These are phyloP conservation scores for Penicillium sp. DNA, from an alignment of 2,329 filamentous ascomycete genomes.

Conservation along the genomic window DNA sequence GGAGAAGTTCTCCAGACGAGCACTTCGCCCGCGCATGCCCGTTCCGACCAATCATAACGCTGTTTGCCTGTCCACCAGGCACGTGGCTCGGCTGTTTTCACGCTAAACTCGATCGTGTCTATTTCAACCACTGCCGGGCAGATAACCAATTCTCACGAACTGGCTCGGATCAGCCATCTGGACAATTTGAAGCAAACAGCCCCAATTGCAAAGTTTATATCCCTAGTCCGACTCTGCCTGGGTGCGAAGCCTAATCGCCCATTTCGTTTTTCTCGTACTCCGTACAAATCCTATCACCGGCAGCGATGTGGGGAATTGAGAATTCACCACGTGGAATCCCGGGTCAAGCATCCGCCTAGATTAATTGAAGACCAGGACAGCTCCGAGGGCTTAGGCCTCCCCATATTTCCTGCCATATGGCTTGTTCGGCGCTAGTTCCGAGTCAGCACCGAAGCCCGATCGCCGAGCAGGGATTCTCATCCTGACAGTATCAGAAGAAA, in stretches of 20 bases:
- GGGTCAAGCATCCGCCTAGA: conserved; percentile 3
- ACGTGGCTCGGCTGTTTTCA: not conserved
- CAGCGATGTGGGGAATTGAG: conserved; percentile 6
- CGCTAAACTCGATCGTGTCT: not conserved
- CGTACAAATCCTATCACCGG: not conserved
- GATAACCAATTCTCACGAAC: not conserved
- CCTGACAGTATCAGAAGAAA: not conserved
- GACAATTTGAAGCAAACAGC: not conserved
- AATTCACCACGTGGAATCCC: conserved; percentile 12
- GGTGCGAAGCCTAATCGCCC: not conserved
- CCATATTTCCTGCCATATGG: conserved; percentile 1
- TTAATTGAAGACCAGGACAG: conserved; percentile 8
- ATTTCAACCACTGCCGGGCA: not conserved
- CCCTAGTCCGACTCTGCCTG: not conserved
- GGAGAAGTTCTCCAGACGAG: not conserved
- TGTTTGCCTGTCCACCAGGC: not conserved
- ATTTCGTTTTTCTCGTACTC: not conserved
- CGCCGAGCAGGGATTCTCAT: not conserved
- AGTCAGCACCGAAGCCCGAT: not conserved
- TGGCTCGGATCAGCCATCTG: not conserved
- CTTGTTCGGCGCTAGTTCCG: not conserved
- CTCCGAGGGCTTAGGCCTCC: not conserved
- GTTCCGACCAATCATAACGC: not conserved
- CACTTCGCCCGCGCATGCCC: not conserved
- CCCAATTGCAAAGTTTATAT: not conserved